A percentile compares a stretch with the other conserved stretches of the same genome.
These are phyloP conservation scores for Nothophaeocryptopus gaeumannii DNA, from an alignment of 2,329 filamentous ascomycete genomes.

Conservation along the genomic window DNA sequence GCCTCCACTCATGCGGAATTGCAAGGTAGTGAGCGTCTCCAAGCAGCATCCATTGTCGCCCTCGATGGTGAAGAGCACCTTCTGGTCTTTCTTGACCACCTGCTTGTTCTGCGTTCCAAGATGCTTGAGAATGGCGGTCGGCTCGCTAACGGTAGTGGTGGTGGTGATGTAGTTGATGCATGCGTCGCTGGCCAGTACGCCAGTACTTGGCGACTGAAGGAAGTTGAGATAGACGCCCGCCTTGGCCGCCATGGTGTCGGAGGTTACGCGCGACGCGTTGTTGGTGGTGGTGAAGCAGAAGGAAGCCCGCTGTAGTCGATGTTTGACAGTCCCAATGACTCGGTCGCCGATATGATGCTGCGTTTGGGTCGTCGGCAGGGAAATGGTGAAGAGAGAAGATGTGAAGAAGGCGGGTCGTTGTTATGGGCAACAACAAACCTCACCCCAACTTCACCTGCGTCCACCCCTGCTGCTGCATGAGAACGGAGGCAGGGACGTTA, in stretches of 20 bases:
- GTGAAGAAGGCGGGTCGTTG: too few relatives aligned
- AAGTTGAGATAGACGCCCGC: slow-evolving; percentile 46
- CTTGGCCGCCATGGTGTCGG: slow-evolving; percentile 31
- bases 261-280: too few relatives aligned
- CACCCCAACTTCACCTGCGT: too few relatives aligned
- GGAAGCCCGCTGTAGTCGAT: too few relatives aligned
- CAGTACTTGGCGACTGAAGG: slow-evolving; percentile 43
- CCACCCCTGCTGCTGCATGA: too few relatives aligned
- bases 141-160: slow-evolving; percentile 67
- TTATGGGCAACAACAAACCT: too few relatives aligned
- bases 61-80: slow-evolving; percentile 71
- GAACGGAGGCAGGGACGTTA: too few relatives aligned
- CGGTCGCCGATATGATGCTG: too few relatives aligned
- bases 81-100: slow-evolving; percentile 79
- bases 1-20: slow-evolving; percentile 78
- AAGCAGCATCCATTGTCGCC: slow-evolving; percentile 65
- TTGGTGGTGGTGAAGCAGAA: too few relatives aligned
- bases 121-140: slow-evolving; percentile 79
- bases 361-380: too few relatives aligned
- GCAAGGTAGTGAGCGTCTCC: slow-evolving; percentile 78
- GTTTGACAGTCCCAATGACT: too few relatives aligned
- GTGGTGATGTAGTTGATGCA: slow-evolving; percentile 81
- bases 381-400: too few relatives aligned
- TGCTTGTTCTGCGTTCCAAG: slow-evolving; percentile 67
- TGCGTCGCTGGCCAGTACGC: slow-evolving; percentile 45